Evolutionary conservation across 352 stramenopile genomes (phyloP), one percentile per base, ranked within the genome.

Genomic region (Phytopythium delawarense): DNA sequence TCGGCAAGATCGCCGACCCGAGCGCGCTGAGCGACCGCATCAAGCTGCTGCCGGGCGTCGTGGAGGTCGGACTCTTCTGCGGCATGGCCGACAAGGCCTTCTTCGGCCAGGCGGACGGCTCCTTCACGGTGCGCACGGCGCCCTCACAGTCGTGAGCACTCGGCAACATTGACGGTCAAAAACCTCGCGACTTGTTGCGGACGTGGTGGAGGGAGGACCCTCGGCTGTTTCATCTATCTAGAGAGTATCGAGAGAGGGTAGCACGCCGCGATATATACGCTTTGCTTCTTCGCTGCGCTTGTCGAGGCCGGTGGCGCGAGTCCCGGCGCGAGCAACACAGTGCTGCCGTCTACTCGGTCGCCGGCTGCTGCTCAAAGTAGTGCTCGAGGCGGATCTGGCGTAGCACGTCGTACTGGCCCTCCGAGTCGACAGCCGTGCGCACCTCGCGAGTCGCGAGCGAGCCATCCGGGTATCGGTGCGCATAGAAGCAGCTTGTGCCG

Each of bases 51-150:
- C 89, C 89, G 32, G 89, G 89, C 35, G 85, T 97, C 48, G 87
- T 96, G 48, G 89, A 94, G 63, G 90, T 96, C 58, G 89, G 89
- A 20, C 67, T 97, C 23, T 97, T 97, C 71, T 89, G 80, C 55
- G 75, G 79, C n/a, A 96, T 97, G 85, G 89, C 82, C 40, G 72
- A 79, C 56, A 96, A 96, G 71, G 89, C 83, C 45, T 96, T 84
- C 66, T 97, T 97, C 57, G 89, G 88, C 51, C 79, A 96, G 64
- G 76, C 80, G 42, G 85, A 96, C 54, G 88, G 88, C 55, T 87
- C 84, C 20, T 75, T 96, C 64, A 94, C 83, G 35, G 88, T 75
- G 48, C 79, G 83, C 16, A 69, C 70, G 62, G 48, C 48, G 15
- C 9, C 48, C 7, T 7, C 72, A 4, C 57, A 76, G 16, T 68